phyloP scores from a whole-genome alignment of 345 rosid genomes.

The Linum trigynum region DNA sequence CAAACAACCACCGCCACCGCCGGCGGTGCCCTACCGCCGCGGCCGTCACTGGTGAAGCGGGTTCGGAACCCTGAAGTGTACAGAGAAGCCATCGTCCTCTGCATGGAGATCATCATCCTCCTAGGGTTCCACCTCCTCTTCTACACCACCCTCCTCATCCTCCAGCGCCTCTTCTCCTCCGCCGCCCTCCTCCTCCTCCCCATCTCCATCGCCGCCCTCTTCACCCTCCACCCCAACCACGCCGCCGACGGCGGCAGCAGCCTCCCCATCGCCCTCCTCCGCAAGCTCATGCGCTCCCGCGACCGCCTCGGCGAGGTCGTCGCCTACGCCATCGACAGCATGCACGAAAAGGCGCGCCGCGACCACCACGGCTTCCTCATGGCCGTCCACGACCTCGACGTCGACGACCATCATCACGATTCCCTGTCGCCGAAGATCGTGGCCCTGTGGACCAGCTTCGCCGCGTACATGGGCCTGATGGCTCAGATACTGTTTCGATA shows the following conservation, averaged over 20 bases:
- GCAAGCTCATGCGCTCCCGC: neutral
- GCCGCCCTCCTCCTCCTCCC: conserved; percentile 1
- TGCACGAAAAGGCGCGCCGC: neutral
- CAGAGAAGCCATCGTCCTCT: neutral
- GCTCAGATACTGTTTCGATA: neutral
- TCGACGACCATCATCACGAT: neutral
- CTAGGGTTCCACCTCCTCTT: neutral
- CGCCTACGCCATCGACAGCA: neutral
- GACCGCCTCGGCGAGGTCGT: neutral
- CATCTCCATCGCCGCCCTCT: neutral
- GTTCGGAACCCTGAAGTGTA: neutral
- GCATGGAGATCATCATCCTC: neutral
- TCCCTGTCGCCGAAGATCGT: neutral
- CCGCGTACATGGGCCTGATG: neutral
- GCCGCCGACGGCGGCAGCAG: neutral
- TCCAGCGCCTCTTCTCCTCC: neutral
- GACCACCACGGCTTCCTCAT: neutral
- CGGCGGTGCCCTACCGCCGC: too few species aligned
- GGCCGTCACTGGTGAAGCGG: neutral
- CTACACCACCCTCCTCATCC: neutral
- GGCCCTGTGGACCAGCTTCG: neutral
- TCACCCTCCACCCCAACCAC: neutral
- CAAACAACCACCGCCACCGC: too few species aligned
- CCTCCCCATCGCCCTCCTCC: neutral
- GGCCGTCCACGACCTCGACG: neutral